A percentile compares a stretch with the other conserved stretches of the same genome.
These are phyloP conservation scores for Chaetomium strumarium DNA, from an alignment of 2,329 filamentous ascomycete genomes.

Conservation along the genomic window DNA sequence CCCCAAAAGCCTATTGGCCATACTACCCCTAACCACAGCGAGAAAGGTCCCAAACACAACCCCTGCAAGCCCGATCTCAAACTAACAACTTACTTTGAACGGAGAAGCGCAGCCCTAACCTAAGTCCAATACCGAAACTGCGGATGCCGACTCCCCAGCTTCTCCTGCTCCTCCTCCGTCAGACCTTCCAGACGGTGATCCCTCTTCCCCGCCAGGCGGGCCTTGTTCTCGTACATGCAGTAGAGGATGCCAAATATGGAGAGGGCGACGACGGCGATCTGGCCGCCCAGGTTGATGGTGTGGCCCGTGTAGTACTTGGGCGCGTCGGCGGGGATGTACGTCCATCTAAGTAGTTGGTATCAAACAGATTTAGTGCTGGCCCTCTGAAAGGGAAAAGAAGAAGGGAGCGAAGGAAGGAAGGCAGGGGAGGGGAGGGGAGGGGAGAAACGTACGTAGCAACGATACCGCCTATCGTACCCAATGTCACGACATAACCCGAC, in stretches of 20 bases:
- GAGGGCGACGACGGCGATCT: slow-evolving; percentile 40
- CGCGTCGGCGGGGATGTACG: slow-evolving; percentile 42
- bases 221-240: slow-evolving; percentile 47
- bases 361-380: neutral
- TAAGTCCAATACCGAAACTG: slow-evolving; percentile 47
- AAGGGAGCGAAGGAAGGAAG: slow-evolving; percentile 10
- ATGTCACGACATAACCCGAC: slow-evolving; percentile 47
- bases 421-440: no score
- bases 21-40: no score
- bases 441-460: slow-evolving; percentile 44
- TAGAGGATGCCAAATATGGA: slow-evolving; percentile 45
- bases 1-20: no score
- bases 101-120: no score
- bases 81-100: no score
- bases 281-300: slow-evolving; percentile 51
- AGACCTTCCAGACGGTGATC: slow-evolving; percentile 45
- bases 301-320: slow-evolving; percentile 45
- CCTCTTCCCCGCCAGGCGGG: slow-evolving; percentile 42
- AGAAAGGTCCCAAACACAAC: no score
- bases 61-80: no score
- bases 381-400: neutral
- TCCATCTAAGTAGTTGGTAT: slow-evolving; percentile 43
- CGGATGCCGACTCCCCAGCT: slow-evolving; percentile 49
- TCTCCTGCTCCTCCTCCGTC: slow-evolving; percentile 39
- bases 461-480: slow-evolving; percentile 53